A percentile compares a stretch with the other conserved stretches of the same genome.
phyloP scores from a whole-genome alignment of 352 stramenopile genomes.

The Thraustotheca clavata region DNA sequence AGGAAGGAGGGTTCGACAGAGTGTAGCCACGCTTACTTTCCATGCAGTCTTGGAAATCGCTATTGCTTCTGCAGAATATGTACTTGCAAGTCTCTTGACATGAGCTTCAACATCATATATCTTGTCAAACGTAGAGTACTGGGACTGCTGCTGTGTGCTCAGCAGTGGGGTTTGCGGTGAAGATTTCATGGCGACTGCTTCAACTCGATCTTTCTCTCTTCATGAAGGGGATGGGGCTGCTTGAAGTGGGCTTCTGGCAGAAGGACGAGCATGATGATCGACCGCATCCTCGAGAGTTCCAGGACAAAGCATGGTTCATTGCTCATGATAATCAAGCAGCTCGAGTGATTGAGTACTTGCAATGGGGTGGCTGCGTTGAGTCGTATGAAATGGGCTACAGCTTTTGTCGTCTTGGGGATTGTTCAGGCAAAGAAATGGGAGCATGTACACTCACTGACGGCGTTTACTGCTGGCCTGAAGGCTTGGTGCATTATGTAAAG shows the following conservation, averaged over 20 bases:
- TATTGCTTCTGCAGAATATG: slow-evolving; percentile 4
- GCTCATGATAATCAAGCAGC: slow-evolving; percentile 22
- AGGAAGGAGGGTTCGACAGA: slow-evolving; percentile 15
- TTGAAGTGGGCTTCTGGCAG: slow-evolving; percentile 49
- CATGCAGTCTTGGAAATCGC: slow-evolving; percentile 21
- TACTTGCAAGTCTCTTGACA: neutral
- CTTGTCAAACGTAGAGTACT: no score
- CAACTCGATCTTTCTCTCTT: neutral
- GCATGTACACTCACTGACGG: slow-evolving; percentile 71
- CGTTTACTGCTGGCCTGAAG: slow-evolving; percentile 69
- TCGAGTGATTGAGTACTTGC: slow-evolving; percentile 50
- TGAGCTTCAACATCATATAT: neutral
- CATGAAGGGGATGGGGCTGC: slow-evolving; percentile 23
- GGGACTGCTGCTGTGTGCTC: no score
- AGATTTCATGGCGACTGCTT: no score
- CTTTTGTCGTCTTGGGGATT: slow-evolving; percentile 57
- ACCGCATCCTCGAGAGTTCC: slow-evolving; percentile 38
- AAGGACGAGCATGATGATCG: slow-evolving; percentile 22
- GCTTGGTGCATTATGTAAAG: slow-evolving; percentile 62
- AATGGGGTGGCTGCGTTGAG: slow-evolving; percentile 47
- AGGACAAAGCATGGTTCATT: slow-evolving; percentile 44
- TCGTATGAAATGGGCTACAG: slow-evolving; percentile 76
- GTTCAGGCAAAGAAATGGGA: slow-evolving; percentile 45
- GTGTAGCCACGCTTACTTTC: slow-evolving; percentile 19
- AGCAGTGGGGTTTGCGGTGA: no score